Evolutionary conservation across 306 rosid genomes (phyloP).

Genomic region (Prunus kanzakura): DNA sequence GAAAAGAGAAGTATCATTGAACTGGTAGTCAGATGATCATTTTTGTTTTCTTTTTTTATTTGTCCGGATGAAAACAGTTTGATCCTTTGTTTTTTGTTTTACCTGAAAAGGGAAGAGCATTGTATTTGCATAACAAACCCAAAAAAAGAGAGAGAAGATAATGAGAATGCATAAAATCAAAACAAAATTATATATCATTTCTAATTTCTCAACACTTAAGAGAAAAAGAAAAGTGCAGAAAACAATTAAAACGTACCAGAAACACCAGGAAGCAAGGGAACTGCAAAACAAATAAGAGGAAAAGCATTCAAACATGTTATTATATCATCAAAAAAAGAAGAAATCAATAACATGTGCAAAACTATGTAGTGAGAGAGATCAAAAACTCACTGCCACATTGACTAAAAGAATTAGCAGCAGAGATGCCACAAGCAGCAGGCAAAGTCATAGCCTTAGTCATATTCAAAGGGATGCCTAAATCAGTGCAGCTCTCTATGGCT

Average conservation of each 20-base stretch:
- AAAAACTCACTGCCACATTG: conserved; percentile 19
- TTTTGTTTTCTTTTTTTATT: no score
- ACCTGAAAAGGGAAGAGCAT: no score
- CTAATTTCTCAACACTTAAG: neutral
- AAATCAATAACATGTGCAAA: neutral
- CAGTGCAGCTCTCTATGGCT: neutral
- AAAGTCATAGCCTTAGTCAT: conserved; percentile 8
- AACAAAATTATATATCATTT: neutral
- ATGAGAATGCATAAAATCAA: neutral
- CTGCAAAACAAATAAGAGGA: neutral
- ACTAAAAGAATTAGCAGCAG: neutral
- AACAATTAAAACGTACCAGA: neutral
- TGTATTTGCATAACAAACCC: no score
- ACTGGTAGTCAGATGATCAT: no score
- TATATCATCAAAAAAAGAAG: neutral
- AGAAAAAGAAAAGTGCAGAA: neutral
- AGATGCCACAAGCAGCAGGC: conserved; percentile 13
- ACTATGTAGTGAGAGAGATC: neutral
- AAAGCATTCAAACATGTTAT: neutral
- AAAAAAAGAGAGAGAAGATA: neutral
- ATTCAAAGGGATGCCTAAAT: conserved; percentile 9
- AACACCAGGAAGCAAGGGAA: neutral
- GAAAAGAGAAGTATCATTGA: no score
- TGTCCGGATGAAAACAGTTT: no score
- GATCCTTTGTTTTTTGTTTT: no score